Conservation (phyloP, 306 rosid species). For the Lathyrus tuberosus region DNA sequence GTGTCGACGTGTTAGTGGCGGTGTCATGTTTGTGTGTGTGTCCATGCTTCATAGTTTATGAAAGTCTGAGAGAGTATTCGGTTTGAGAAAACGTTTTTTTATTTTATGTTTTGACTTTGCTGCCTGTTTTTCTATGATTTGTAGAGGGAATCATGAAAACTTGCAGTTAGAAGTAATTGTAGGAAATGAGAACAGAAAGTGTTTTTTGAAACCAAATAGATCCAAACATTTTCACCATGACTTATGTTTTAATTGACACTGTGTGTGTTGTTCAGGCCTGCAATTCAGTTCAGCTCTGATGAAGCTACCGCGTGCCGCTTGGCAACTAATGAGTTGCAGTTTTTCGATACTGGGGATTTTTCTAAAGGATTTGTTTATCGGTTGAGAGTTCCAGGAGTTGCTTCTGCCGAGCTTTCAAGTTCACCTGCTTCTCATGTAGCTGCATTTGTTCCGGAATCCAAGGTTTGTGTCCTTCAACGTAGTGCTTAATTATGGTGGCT, state of each 20-base stretch:
- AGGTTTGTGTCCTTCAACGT: constrained; percentile 50
- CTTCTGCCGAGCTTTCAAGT: constrained; percentile 80
- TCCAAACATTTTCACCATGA: background rate
- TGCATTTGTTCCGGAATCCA: constrained; percentile 87
- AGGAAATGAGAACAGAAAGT: background rate
- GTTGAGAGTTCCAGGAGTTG: constrained; percentile 74
- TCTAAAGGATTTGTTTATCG: constrained; percentile 68
- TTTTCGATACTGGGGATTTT: constrained; percentile 70
- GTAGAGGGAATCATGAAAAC: background rate
- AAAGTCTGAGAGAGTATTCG: background rate
- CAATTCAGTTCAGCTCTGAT: constrained; percentile 73
- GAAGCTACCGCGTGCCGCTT: constrained; percentile 81
- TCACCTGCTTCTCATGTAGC: constrained; percentile 84
- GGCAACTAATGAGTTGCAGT: constrained; percentile 86
- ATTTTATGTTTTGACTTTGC: no score
- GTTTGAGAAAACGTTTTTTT: background rate
- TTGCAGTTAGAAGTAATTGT: background rate
- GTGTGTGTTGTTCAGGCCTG: constrained; percentile 63
- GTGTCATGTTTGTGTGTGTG: no score
- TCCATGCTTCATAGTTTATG: no score
- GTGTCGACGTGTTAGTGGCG: no score
- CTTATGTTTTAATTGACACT: constrained; percentile 3
- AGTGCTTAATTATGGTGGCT: constrained; percentile 15
- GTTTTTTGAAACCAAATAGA: background rate
- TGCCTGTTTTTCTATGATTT: no score